phyloP scores from a whole-genome alignment of 352 stramenopile genomes.

The Halophytophthora batemanensis region DNA sequence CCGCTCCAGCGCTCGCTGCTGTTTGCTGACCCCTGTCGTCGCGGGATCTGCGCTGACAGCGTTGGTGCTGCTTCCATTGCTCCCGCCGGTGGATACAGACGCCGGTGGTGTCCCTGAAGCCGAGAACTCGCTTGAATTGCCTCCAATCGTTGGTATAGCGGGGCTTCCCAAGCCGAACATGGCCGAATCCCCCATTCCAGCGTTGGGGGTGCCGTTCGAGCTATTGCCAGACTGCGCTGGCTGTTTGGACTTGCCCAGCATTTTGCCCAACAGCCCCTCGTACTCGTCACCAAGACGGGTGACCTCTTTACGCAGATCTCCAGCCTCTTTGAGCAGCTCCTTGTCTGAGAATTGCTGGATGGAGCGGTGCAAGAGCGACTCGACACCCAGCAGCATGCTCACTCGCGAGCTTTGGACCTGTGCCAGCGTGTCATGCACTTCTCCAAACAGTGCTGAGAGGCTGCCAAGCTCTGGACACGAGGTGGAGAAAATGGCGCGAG shows the following conservation, averaged over 20 bases:
- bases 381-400: constrained; percentile 80
- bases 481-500: constrained; percentile 83
- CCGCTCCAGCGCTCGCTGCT: constrained; percentile 55
- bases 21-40: constrained; percentile 22
- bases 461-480: constrained; percentile 65
- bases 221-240: constrained; percentile 17
- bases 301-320: constrained; percentile 71
- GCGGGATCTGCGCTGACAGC: constrained; percentile 13
- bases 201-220: constrained; percentile 19
- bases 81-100: constrained; percentile 4
- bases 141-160: constrained; percentile 9
- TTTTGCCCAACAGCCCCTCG: constrained; percentile 74
- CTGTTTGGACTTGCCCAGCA: constrained; percentile 66
- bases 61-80: constrained; percentile 18
- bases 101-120: constrained; percentile 19
- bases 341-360: constrained; percentile 69
- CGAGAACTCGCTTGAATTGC: constrained; percentile 9
- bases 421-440: constrained; percentile 78
- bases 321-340: constrained; percentile 65
- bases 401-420: constrained; percentile 82
- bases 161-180: constrained; percentile 26
- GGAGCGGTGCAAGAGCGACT: constrained; percentile 65
- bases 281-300: constrained; percentile 72
- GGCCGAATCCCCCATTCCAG: constrained; percentile 12
- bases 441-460: constrained; percentile 75